Conservation (phyloP, 257 asterid species). For the Primulina tabacum region DNA sequence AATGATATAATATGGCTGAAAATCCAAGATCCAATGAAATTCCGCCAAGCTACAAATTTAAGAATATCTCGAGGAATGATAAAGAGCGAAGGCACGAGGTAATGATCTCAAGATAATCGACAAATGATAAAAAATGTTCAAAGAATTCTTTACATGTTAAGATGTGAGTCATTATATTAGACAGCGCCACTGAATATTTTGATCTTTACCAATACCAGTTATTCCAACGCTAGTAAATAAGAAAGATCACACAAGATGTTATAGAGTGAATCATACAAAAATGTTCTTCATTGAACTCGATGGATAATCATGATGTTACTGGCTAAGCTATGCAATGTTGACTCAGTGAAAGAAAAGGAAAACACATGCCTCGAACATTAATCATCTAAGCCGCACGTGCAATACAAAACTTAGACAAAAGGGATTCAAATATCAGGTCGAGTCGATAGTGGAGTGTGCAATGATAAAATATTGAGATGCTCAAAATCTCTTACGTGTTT, state of each 20-base stretch:
- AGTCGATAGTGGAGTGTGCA: conserved; percentile 45
- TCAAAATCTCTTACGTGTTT: conserved; percentile 30
- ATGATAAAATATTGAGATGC: conserved; percentile 54
- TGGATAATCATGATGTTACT: neutral
- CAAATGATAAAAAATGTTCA: no score
- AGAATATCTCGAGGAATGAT: no score
- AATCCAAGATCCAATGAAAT: no score
- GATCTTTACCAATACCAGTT: no score
- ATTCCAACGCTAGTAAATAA: no score
- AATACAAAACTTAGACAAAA: conserved; percentile 40
- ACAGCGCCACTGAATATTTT: no score
- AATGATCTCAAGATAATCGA: no score
- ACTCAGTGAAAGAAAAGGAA: conserved; percentile 13
- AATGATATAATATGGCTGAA: no score
- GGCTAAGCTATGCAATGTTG: neutral
- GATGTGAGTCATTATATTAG: no score
- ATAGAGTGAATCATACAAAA: neutral
- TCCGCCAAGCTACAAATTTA: no score
- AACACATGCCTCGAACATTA: neutral
- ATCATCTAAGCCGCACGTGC: conserved; percentile 26
- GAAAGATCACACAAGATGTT: neutral
- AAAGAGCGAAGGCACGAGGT: no score
- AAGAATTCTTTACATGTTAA: no score
- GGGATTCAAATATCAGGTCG: conserved; percentile 12
- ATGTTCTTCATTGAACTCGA: neutral